Conservation (phyloP, 257 asterid genomes). For the Solanum paucissectum region DNA sequence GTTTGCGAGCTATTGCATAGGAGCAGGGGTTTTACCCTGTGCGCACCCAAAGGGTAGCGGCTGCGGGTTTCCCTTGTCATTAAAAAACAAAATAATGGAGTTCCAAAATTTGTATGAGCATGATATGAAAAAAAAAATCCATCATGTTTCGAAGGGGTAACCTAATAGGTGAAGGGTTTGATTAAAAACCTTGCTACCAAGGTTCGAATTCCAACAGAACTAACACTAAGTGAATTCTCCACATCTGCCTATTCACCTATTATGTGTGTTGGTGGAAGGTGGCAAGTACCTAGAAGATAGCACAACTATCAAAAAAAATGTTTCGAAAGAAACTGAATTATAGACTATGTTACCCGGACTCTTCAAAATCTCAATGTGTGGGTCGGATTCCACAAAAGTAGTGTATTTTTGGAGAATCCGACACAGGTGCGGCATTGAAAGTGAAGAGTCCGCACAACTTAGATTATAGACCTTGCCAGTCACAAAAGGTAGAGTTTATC, state of each 20-base stretch:
- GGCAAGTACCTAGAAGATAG: neutral
- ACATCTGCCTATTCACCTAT: neutral
- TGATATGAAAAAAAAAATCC: neutral
- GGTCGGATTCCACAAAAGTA: neutral
- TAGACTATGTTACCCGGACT: neutral
- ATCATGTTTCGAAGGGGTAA: neutral
- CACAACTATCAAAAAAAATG: neutral
- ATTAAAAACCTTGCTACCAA: neutral
- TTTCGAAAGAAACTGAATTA: neutral
- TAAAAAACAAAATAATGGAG: neutral
- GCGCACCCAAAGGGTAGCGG: too few relatives aligned
- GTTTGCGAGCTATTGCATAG: too few relatives aligned
- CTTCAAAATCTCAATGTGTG: neutral
- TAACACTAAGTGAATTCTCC: neutral
- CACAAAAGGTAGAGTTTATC: neutral
- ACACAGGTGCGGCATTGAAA: neutral
- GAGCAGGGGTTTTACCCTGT: too few relatives aligned
- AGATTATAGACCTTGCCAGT: neutral
- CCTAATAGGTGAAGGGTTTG: neutral
- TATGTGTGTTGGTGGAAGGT: neutral
- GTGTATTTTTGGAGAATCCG: neutral
- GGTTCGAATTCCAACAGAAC: neutral
- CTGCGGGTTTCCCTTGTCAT: too few relatives aligned
- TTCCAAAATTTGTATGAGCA: neutral
- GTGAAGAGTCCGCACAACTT: neutral